Evolutionary conservation across 2,329 filamentous ascomycete species (phyloP), one percentile per base, ranked within the genome.

Genomic region (Botrytis fragariae): DNA sequence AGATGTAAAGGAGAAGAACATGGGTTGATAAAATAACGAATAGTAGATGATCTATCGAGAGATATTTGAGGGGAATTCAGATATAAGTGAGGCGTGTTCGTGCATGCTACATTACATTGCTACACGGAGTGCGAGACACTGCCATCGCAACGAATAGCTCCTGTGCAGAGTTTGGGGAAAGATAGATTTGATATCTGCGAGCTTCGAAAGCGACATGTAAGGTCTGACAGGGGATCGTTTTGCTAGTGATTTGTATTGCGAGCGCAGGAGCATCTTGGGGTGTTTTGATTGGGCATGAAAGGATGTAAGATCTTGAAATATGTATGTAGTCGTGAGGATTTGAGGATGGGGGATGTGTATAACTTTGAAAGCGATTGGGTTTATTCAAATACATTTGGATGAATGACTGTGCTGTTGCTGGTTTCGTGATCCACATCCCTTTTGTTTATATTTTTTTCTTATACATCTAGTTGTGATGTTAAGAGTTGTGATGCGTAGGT

Each of bases 31-130:
- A 18, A 16, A 6, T 9, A 29, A 29, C 3, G n/a, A 29, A 32
- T 32, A 1, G 14, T 54, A 29, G 6, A 51, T 5, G 4, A 18
- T n/a, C n/a, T n/a, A 18, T 16, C 14, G 14, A 18, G 0, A 4
- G n/a, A 57, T 0, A n/a, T n/a, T 18, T 4, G 25, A 29, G 14
- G 29, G 51, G 0, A 16, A 29, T 54, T 54, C 5, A 3, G n/a
- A 1, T 0, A 1, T 29, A 16, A 29, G 51, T 32, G 14, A 29
- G n/a, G 14, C 3, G n/a, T 18, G 2, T 7, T 57, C 1, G 16
- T 18, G 7, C n/a, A 18, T 18, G 0, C 51, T 57, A 29, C 12
- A 18, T 18, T 57, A 29, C 12, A 18, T 18, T 18, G 0, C 51
- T 57, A 29, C 12, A 18, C 9, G n/a, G 7, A 6, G 14, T 57